Conservation (phyloP, 345 rosid genomes). For the Psidium friedrichsthalianum region DNA sequence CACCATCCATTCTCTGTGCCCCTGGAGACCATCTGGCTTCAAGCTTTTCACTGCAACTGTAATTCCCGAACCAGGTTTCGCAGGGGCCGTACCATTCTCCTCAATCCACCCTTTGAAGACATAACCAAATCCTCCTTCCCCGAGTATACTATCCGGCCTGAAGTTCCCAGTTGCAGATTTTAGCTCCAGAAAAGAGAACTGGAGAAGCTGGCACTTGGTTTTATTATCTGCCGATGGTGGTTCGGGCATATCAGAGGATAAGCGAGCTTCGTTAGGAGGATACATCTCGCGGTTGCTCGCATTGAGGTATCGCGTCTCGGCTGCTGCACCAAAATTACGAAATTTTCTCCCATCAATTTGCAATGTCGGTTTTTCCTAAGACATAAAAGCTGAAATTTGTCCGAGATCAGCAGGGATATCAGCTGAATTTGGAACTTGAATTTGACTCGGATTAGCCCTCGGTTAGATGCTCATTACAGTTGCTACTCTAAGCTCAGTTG, state of each 20-base stretch:
- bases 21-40: constrained; percentile 87
- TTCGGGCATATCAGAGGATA: constrained; percentile 35
- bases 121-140: constrained; percentile 82
- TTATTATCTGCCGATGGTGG: constrained; percentile 18
- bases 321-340: constrained; percentile 23
- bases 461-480: neutral
- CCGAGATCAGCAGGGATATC: neutral
- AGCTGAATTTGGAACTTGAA: neutral
- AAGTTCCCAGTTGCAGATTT: constrained; percentile 78
- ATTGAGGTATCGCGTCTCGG: constrained; percentile 60
- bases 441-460: neutral
- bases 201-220: constrained; percentile 41
- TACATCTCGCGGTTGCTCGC: constrained; percentile 64
- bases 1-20: constrained; percentile 89
- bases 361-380: neutral
- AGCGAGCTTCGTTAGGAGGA: constrained; percentile 43
- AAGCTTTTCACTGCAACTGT: constrained; percentile 81
- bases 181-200: constrained; percentile 61
- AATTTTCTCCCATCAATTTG: neutral
- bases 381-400: neutral
- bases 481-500: neutral
- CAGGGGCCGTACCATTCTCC: constrained; percentile 74
- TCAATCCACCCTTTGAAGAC: constrained; percentile 83
- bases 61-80: constrained; percentile 74
- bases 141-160: constrained; percentile 79